phyloP scores from a whole-genome alignment of 257 asterid genomes.

The Osmanthus fragrans region DNA sequence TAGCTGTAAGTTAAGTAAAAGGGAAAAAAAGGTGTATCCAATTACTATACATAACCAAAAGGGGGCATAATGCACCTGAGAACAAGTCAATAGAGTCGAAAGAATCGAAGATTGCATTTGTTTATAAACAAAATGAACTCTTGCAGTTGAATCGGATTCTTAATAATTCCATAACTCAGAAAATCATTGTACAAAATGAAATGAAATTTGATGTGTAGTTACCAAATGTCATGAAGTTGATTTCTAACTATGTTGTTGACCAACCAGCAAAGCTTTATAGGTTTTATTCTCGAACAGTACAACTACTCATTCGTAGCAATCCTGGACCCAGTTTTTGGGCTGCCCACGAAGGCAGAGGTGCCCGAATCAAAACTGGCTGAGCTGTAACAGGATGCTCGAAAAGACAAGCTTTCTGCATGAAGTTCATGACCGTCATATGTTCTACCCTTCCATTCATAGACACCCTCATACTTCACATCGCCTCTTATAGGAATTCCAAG shows the following conservation, averaged over 20 bases:
- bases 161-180: background rate
- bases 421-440: constrained; percentile 74
- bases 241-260: background rate
- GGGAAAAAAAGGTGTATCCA: background rate
- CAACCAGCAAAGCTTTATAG: background rate
- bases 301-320: constrained; percentile 19
- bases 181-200: background rate
- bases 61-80: background rate
- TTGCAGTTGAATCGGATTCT: background rate
- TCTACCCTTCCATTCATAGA: constrained; percentile 69
- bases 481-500: constrained; percentile 87
- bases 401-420: constrained; percentile 89
- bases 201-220: background rate
- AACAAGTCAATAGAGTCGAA: background rate
- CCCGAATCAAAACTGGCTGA: constrained; percentile 52
- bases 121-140: background rate
- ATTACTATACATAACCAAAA: background rate
- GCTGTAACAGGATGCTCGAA: constrained; percentile 85
- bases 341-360: constrained; percentile 84
- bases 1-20: background rate
- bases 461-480: constrained; percentile 91
- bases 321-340: constrained; percentile 28
- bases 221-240: background rate
- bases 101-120: background rate
- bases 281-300: background rate